phyloP scores from a whole-genome alignment of 306 rosid species.

The Sechiopsis laciniata region DNA sequence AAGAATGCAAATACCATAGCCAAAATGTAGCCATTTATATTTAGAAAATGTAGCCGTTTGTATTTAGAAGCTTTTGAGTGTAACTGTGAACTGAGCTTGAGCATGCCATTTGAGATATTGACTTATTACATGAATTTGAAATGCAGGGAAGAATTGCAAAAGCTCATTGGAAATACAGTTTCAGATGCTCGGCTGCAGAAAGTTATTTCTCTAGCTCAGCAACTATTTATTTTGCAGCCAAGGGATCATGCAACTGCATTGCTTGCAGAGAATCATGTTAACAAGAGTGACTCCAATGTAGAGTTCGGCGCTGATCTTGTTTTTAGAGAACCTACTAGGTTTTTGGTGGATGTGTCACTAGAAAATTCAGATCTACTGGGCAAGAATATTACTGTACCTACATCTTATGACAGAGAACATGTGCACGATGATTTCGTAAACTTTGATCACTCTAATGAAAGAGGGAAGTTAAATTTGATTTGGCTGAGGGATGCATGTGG shows the following conservation, averaged over 20 bases:
- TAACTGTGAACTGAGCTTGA: conserved; percentile 13
- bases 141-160: conserved; percentile 68
- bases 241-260: conserved; percentile 29
- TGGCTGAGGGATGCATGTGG: conserved; percentile 84
- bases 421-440: conserved; percentile 22
- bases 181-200: conserved; percentile 54
- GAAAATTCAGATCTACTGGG: conserved; percentile 57
- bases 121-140: conserved; percentile 25
- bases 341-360: conserved; percentile 65
- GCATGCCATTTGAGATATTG: conserved; percentile 10
- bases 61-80: conserved; percentile 1
- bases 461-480: conserved; percentile 41
- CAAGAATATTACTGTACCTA: conserved; percentile 39
- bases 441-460: conserved; percentile 29
- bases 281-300: conserved; percentile 31
- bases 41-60: background rate
- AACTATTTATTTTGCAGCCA: conserved; percentile 56
- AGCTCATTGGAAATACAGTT: conserved; percentile 50
- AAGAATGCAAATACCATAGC: conserved; percentile 1
- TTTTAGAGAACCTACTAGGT: conserved; percentile 73
- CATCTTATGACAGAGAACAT: conserved; percentile 40
- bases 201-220: conserved; percentile 58
- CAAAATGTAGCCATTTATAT: background rate
- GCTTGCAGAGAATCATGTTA: conserved; percentile 28
- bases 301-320: conserved; percentile 85